Percentiles rank a stretch among this genome's conserved stretches.
Conservation (phyloP, 306 rosid genomes). For the Pyrus bretschneideri region DNA sequence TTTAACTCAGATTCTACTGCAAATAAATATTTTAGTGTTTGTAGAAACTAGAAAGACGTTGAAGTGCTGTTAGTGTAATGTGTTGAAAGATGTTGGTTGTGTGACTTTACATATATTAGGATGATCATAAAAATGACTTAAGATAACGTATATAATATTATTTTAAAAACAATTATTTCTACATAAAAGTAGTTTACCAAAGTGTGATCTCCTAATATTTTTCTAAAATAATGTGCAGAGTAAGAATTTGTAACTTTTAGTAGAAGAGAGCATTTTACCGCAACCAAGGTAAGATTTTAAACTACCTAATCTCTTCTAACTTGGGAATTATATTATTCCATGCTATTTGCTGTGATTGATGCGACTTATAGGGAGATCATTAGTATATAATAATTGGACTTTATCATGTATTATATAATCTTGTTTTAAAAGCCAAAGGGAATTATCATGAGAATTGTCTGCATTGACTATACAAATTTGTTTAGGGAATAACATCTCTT, state of each 20-base stretch:
- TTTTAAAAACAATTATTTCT: not conserved
- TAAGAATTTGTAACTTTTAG: not conserved
- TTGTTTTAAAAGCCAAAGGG: not conserved
- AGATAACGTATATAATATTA: too few species aligned
- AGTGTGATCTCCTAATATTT: too few species aligned
- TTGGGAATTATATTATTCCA: not conserved
- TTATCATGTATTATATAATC: not conserved
- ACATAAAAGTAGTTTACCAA: not conserved
- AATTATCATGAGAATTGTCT: not conserved
- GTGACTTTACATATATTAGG: too few species aligned
- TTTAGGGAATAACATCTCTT: not conserved
- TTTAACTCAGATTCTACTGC: not conserved
- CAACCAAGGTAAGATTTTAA: not conserved
- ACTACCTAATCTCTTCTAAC: too few species aligned
- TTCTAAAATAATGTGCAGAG: not conserved
- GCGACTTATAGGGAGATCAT: too few species aligned
- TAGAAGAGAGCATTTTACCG: not conserved
- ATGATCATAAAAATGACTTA: not conserved
- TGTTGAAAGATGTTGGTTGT: too few species aligned
- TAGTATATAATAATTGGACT: not conserved
- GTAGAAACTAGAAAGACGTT: too few species aligned
- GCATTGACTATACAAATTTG: not conserved
- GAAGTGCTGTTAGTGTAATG: too few species aligned
- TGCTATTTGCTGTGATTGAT: not conserved
- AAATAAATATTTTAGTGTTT: too few species aligned